Conservation (phyloP, 2,329 filamentous ascomycete species). For the Beauveria varroae region DNA sequence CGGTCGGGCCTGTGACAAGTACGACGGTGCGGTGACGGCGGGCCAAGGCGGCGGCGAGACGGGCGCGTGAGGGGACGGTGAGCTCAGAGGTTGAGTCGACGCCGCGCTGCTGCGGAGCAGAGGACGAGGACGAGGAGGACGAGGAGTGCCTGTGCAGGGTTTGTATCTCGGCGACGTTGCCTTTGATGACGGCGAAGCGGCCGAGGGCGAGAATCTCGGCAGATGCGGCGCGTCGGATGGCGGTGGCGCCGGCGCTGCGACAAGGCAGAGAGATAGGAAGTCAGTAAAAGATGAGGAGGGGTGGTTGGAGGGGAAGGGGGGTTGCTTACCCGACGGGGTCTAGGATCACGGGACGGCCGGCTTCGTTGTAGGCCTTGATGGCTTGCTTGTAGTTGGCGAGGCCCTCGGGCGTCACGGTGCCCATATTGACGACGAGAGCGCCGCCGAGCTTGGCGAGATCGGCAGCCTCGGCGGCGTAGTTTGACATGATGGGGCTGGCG, state of each 20-base stretch:
- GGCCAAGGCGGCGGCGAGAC: conserved; percentile 60
- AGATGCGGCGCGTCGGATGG: conserved; percentile 63
- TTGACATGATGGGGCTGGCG: conserved; percentile 90
- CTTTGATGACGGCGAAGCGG: conserved; percentile 84
- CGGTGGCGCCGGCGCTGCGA: conserved; percentile 65
- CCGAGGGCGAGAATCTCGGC: conserved; percentile 63
- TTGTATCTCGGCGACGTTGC: conserved; percentile 83
- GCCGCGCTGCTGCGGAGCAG: conserved; percentile 64
- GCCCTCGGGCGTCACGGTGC: conserved; percentile 73
- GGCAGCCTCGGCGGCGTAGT: conserved; percentile 70
- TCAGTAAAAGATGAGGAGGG: neutral
- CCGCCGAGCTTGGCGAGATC: conserved; percentile 75
- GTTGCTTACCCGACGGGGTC: conserved; percentile 72
- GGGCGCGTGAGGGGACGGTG: conserved; percentile 44
- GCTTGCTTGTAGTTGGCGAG: conserved; percentile 66
- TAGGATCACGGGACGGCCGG: conserved; percentile 67
- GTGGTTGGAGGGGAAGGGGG: neutral
- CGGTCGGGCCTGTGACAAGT: conserved; percentile 72
- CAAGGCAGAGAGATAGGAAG: no score
- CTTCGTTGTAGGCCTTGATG: conserved; percentile 71
- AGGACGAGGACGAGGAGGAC: no score
- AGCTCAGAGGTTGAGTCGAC: conserved; percentile 68
- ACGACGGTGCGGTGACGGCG: conserved; percentile 61
- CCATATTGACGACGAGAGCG: conserved; percentile 88
- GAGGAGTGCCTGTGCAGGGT: conserved; percentile 38